phyloP scores from a whole-genome alignment of 495 filamentous ascomycete species.

The Xylaria acuta region DNA sequence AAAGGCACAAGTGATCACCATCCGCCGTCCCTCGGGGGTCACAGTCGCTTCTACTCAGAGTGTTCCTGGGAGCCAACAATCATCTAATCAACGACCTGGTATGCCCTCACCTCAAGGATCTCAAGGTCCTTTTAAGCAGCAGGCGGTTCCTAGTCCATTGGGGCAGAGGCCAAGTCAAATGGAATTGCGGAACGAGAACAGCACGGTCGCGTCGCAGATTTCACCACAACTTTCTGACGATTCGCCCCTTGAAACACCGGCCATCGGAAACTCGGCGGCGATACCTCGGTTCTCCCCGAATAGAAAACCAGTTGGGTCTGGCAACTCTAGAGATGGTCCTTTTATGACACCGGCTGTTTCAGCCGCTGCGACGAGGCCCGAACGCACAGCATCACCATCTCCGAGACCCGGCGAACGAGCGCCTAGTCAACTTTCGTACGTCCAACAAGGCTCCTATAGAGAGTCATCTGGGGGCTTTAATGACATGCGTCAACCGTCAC shows the following conservation, averaged over 20 bases:
- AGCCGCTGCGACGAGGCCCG: constrained; percentile 1
- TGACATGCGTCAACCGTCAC: constrained; percentile 36
- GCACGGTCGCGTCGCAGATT: constrained; percentile 17
- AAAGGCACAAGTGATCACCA: constrained; percentile 34
- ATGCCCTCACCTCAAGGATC: constrained; percentile 27
- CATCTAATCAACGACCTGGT: constrained; percentile 24
- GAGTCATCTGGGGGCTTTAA: constrained; percentile 35
- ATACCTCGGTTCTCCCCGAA: constrained; percentile 30
- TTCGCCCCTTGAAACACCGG: constrained; percentile 25
- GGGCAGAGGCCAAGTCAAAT: constrained; percentile 11
- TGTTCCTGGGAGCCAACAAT: constrained; percentile 18
- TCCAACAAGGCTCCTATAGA: constrained; percentile 36
- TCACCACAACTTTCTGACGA: constrained; percentile 29
- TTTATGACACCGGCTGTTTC: constrained; percentile 25
- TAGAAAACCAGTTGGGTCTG: constrained; percentile 39
- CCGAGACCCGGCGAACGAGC: constrained; percentile 27
- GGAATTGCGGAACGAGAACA: background rate
- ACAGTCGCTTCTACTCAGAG: constrained; percentile 36
- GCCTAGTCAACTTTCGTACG: constrained; percentile 35
- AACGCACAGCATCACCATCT: constrained; percentile 25
- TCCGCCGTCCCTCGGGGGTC: constrained; percentile 38
- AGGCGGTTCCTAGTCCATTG: constrained; percentile 17
- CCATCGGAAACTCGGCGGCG: constrained; percentile 13
- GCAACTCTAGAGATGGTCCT: constrained; percentile 25
- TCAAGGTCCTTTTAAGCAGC: constrained; percentile 26